phyloP scores from a whole-genome alignment of 257 asterid species.

The Penstemon barbatus region DNA sequence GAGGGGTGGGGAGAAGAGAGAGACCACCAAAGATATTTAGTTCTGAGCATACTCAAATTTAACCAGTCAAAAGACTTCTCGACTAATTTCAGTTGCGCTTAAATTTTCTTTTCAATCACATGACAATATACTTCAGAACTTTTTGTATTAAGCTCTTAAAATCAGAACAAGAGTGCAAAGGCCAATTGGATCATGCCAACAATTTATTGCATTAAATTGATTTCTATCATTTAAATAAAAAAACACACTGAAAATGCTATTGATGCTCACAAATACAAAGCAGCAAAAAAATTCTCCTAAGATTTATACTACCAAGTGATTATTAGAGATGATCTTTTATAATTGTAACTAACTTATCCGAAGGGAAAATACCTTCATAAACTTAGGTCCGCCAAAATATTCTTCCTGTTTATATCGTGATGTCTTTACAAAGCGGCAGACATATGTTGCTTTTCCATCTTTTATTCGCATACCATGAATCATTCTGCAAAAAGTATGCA shows the following conservation, averaged over 20 bases:
- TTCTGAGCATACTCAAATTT: not conserved
- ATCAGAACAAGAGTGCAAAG: too few relatives aligned
- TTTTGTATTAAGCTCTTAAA: too few relatives aligned
- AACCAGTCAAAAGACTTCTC: not conserved
- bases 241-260: too few relatives aligned
- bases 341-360: too few relatives aligned
- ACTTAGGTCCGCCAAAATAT: constrained; percentile 73
- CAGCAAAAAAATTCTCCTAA: too few relatives aligned
- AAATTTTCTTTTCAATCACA: not conserved
- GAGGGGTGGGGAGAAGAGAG: not conserved
- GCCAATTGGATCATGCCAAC: too few relatives aligned
- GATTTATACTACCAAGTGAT: too few relatives aligned
- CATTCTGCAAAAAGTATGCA: constrained; percentile 56
- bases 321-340: too few relatives aligned
- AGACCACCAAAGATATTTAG: not conserved
- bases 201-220: too few relatives aligned
- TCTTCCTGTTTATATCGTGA: constrained; percentile 91
- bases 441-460: constrained; percentile 94
- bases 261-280: too few relatives aligned
- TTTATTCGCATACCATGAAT: constrained; percentile 92
- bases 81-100: not conserved
- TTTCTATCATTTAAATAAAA: too few relatives aligned
- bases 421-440: constrained; percentile 91
- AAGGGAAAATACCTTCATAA: constrained; percentile 64
- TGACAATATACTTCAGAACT: too few relatives aligned